Percentiles rank a stretch among this genome's conserved stretches.
Evolutionary conservation across 2,329 filamentous ascomycete species (phyloP).

Genomic region (Cadophora gregata): DNA sequence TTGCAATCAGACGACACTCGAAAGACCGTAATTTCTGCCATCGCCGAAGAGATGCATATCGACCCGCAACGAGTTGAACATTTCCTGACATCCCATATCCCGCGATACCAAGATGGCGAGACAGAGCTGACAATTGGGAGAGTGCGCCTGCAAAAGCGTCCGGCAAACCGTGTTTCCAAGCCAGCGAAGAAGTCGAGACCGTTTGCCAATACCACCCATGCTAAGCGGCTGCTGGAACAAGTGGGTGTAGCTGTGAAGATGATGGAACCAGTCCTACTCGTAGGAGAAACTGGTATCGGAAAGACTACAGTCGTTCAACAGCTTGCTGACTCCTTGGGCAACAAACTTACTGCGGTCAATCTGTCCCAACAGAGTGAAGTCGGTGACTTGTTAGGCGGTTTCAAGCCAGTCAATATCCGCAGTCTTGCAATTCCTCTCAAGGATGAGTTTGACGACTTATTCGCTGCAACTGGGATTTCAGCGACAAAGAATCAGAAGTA

Average conservation of each 20-base stretch:
- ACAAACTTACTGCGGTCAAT: constrained; percentile 91
- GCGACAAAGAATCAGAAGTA: constrained; percentile 87
- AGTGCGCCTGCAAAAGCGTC: constrained; percentile 60
- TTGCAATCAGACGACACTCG: constrained; percentile 70
- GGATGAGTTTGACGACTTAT: constrained; percentile 92
- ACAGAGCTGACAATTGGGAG: constrained; percentile 68
- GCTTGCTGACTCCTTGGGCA: constrained; percentile 80
- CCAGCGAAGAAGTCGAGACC: constrained; percentile 62
- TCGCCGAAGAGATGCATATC: constrained; percentile 88
- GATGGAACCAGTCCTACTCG: constrained; percentile 87
- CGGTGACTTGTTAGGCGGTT: constrained; percentile 92
- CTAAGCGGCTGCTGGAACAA: constrained; percentile 84
- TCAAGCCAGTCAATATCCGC: constrained; percentile 92
- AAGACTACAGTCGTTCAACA: constrained; percentile 98
- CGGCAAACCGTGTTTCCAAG: constrained; percentile 52
- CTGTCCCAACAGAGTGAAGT: constrained; percentile 97
- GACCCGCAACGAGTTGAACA: constrained; percentile 82
- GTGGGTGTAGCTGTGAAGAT: constrained; percentile 82
- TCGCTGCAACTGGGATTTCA: constrained; percentile 84
- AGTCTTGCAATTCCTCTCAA: constrained; percentile 88
- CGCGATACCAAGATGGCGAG: constrained; percentile 68
- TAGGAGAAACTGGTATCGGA: constrained; percentile 98
- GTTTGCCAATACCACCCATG: constrained; percentile 89
- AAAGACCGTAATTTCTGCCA: constrained; percentile 65
- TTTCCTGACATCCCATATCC: constrained; percentile 75